Conservation (phyloP, 306 rosid species). For the Rosa multiflora region DNA sequence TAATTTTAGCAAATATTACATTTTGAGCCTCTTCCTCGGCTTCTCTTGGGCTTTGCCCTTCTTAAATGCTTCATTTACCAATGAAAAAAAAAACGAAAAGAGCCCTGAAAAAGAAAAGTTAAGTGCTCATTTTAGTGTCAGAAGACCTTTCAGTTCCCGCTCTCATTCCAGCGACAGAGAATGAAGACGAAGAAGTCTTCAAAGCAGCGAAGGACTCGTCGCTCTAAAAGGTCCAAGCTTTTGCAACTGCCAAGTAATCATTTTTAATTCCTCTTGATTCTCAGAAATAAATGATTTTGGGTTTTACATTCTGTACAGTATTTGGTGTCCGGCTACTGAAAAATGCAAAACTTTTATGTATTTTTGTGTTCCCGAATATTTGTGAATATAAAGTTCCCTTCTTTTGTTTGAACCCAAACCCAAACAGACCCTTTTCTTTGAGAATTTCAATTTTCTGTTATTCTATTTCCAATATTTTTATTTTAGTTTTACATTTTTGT, state of each 20-base stretch:
- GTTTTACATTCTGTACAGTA: background rate
- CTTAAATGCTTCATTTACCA: no score
- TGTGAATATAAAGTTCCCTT: background rate
- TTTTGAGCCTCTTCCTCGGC: no score
- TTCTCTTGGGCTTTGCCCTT: no score
- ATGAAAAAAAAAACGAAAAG: no score
- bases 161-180: background rate
- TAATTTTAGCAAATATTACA: no score
- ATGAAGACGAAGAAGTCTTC: conserved; percentile 10
- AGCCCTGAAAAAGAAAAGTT: no score
- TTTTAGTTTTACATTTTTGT: background rate
- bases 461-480: no score
- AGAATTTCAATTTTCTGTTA: no score
- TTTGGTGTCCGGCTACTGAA: background rate
- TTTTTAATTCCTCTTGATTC: background rate
- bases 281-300: background rate
- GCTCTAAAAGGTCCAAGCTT: background rate
- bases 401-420: background rate
- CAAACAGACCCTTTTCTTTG: no score
- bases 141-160: background rate
- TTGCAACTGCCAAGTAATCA: conserved; percentile 6
- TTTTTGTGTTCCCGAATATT: background rate
- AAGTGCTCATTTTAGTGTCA: no score
- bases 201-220: conserved; percentile 3
- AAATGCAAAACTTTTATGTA: background rate